Percentiles rank a stretch among this genome's conserved stretches.
These are phyloP conservation scores for Pisolithus marmoratus DNA, from an alignment of 768 basidiomycete species.

Conservation along the genomic window DNA sequence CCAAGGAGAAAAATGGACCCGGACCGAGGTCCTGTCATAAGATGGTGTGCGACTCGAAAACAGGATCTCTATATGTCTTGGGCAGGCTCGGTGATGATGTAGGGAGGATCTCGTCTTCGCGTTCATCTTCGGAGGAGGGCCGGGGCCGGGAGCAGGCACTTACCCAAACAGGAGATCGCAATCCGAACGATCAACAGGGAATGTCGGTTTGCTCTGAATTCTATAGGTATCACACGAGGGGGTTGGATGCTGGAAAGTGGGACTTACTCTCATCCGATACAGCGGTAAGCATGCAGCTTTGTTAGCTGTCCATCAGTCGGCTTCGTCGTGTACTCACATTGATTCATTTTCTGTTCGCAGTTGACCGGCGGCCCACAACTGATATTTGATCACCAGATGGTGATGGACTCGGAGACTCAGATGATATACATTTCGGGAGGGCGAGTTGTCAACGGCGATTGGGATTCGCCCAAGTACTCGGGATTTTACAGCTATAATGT, in stretches of 20 bases:
- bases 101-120: conserved; percentile 9
- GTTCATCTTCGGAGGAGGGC: background rate
- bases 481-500: conserved; percentile 73
- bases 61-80: conserved; percentile 66
- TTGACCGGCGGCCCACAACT: conserved; percentile 63
- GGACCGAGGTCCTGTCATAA: conserved; percentile 72
- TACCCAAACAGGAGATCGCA: conserved; percentile 19
- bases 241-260: conserved; percentile 62
- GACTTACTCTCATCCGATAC: conserved; percentile 65
- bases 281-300: conserved; percentile 37
- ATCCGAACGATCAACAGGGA: conserved; percentile 12
- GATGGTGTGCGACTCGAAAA: conserved; percentile 73
- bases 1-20: conserved; percentile 58
- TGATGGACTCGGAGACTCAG: conserved; percentile 64
- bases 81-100: conserved; percentile 60
- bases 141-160: conserved; percentile 28
- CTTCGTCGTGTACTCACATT: background rate
- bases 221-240: conserved; percentile 67
- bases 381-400: conserved; percentile 80
- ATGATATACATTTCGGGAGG: conserved; percentile 76
- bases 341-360: conserved; percentile 29
- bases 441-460: conserved; percentile 61
- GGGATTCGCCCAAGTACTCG: conserved; percentile 55
- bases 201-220: conserved; percentile 57
- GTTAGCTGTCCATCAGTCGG: background rate